These are phyloP conservation scores for Hagleromyces aurorensis DNA, from an alignment of 805 yeast species.

Conservation along the genomic window DNA sequence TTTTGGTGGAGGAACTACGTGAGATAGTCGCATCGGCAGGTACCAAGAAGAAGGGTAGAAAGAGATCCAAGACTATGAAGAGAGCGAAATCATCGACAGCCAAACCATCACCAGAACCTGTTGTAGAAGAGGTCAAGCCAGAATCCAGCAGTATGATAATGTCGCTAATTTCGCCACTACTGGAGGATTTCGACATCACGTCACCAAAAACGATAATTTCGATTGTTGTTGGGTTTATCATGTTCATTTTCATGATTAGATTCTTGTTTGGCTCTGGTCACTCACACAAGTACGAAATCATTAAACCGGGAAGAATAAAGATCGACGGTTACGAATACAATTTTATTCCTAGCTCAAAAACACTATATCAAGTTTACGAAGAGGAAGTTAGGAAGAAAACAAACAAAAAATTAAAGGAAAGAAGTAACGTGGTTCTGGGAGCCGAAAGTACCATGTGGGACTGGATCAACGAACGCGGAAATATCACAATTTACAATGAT, in stretches of 20 bases:
- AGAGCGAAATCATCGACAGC: slow-evolving; percentile 5
- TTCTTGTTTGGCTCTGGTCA: slow-evolving; percentile 4
- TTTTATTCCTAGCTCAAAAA: slow-evolving; percentile 36
- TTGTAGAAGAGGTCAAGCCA: slow-evolving; percentile 2
- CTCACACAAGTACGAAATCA: slow-evolving; percentile 10
- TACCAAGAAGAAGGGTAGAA: slow-evolving; percentile 12
- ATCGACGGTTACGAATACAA: slow-evolving; percentile 34
- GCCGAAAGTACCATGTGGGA: slow-evolving; percentile 63
- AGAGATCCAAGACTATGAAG: slow-evolving; percentile 6
- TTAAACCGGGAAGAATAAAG: slow-evolving; percentile 21
- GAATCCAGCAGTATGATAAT: slow-evolving; percentile 1
- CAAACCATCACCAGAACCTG: slow-evolving; percentile 9
- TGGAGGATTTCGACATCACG: slow-evolving; percentile 14
- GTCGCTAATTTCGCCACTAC: slow-evolving; percentile 4
- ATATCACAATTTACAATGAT: slow-evolving; percentile 5
- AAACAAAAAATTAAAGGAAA: slow-evolving; percentile 7
- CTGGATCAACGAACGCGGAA: slow-evolving; percentile 51
- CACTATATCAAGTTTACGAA: slow-evolving; percentile 28
- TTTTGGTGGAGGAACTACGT: slow-evolving; percentile 38
- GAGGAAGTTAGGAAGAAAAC: slow-evolving; percentile 15
- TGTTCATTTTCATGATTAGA: slow-evolving; percentile 8
- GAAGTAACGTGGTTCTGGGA: slow-evolving; percentile 28
- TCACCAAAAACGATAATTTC: slow-evolving; percentile 14
- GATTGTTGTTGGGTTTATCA: slow-evolving; percentile 4
- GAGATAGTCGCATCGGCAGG: slow-evolving; percentile 25